Conservation (phyloP, 805 yeast species). For the Ogataea nakhonphanomensis region DNA sequence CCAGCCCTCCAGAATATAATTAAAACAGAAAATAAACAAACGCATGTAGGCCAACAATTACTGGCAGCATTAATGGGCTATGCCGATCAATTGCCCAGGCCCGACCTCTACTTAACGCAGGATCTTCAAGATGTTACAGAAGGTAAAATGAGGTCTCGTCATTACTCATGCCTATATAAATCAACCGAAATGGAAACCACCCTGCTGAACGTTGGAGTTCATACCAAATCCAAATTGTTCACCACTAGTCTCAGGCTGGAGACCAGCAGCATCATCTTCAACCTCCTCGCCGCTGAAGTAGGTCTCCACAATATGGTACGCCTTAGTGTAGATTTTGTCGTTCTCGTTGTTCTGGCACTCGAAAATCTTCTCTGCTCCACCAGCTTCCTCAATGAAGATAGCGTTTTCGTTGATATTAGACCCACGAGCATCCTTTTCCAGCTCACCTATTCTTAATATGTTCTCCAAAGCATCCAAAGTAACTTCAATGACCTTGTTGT, state of each 20-base stretch:
- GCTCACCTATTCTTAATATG: constrained; percentile 90
- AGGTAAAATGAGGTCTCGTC: neutral
- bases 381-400: constrained; percentile 92
- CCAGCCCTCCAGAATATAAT: no score
- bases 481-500: constrained; percentile 88
- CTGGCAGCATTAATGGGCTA: neutral
- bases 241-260: constrained; percentile 70
- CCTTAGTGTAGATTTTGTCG: constrained; percentile 88
- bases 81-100: no score
- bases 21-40: no score
- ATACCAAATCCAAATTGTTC: constrained; percentile 88
- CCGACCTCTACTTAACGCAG: no score
- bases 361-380: constrained; percentile 95
- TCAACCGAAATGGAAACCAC: constrained; percentile 47
- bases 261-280: constrained; percentile 61
- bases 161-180: constrained; percentile 2
- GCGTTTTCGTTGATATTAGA: constrained; percentile 79
- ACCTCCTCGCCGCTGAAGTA: constrained; percentile 84
- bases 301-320: constrained; percentile 84
- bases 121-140: no score
- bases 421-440: constrained; percentile 77
- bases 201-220: constrained; percentile 44
- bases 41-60: neutral
- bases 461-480: constrained; percentile 94
- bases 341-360: constrained; percentile 90